Evolutionary conservation across 1,284 basidiomycete genomes (phyloP), one percentile per base, ranked within the genome.

Genomic region (Malassezia obtusa): DNA sequence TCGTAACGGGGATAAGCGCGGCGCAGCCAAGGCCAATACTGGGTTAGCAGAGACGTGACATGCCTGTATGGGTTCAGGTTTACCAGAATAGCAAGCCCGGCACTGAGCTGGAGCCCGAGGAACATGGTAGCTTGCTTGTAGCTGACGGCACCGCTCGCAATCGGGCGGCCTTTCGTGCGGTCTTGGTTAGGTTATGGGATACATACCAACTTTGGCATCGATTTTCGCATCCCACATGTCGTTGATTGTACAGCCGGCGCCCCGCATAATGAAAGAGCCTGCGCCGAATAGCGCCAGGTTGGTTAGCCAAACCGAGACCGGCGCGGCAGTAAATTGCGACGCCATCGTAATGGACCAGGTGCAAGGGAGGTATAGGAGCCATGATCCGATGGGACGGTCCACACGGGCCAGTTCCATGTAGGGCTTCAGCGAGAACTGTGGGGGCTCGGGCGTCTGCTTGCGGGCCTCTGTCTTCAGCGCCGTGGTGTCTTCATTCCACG

Each of bases 201-300:
- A 74, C 87, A 70, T 70, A 90, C 89, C 88, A 45, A 98, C 94
- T 51, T 84, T 83, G 67, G 83, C 84, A 77, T 99, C 94, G 53
- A 95, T 60, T 81, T 63, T 87, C 82, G 60, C 80, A 80, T 99
- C 94, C 91, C 94, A 98, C 83, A 99, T 85, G 73, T 99, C 94
- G 73, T 98, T 98, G 68, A 98, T 94, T 0, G 89, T 96, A 74
- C 94, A 99, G 5, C 94, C 94, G 6, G 94, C 94, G 7, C 94
- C 90, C 17, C 94, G 84, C 94, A 98, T 98, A 50, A 98, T 80
- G 38, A 95, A 68, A 0, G 94, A 89, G 0, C 94, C 94, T 3
- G 85, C 75, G 1, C 87, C 91, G 68, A 98, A 98, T 0, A 98
- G 78, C 24, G 80, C 77, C 33, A 88, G 54, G 46, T 71, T 65